Conservation (phyloP, 208 protist species). For the Plasmodiophora brassicae region DNA sequence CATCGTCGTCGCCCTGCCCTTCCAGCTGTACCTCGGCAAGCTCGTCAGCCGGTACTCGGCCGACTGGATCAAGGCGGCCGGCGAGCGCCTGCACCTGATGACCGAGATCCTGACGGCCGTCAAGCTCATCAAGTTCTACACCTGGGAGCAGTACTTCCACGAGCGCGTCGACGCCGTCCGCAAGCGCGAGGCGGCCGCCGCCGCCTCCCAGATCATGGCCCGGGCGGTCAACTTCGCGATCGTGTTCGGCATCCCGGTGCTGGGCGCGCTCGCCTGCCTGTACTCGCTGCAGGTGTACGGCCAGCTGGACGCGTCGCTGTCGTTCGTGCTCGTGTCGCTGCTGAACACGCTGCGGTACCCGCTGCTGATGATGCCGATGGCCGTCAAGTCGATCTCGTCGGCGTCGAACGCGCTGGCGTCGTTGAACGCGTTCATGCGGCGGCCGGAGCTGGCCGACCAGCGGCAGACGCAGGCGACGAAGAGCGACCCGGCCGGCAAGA, state of each 20-base stretch:
- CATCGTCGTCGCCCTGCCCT: neutral
- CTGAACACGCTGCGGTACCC: neutral
- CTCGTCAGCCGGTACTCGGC: neutral
- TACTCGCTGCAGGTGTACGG: neutral
- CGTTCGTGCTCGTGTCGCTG: neutral
- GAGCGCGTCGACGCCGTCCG: slow-evolving; percentile 13
- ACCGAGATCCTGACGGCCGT: slow-evolving; percentile 11
- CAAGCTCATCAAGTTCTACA: slow-evolving; percentile 37
- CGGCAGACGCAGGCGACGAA: neutral
- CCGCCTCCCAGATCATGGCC: neutral
- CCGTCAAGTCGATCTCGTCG: neutral
- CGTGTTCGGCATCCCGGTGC: neutral
- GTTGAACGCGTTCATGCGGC: neutral
- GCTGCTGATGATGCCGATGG: neutral
- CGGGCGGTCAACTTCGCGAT: slow-evolving; percentile 20
- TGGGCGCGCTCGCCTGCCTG: slow-evolving; percentile 7
- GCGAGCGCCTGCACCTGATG: slow-evolving; percentile 11
- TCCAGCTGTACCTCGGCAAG: slow-evolving; percentile 1
- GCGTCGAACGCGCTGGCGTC: neutral
- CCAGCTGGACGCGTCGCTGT: neutral
- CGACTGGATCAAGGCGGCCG: neutral
- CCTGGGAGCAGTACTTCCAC: slow-evolving; percentile 23
- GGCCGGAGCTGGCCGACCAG: neutral
- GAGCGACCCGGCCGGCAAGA: neutral
- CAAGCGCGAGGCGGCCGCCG: neutral